These are phyloP conservation scores for Colletotrichum paranaense DNA, from an alignment of 2,329 filamentous ascomycete species.

Conservation along the genomic window DNA sequence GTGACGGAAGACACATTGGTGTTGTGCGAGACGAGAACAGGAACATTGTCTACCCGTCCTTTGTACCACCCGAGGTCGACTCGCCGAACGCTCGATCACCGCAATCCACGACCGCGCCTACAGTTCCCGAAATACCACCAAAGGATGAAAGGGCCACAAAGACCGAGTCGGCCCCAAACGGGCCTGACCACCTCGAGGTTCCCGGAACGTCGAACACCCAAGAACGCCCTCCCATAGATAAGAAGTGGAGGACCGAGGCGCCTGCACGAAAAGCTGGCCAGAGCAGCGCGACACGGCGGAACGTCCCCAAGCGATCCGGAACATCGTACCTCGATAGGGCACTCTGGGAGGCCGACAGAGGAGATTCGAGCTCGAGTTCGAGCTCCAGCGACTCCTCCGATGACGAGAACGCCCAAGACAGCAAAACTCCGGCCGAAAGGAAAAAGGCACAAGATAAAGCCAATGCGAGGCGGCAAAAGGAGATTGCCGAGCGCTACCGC, in stretches of 20 bases:
- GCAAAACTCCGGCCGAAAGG: constrained; percentile 8
- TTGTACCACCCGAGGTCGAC: constrained; percentile 44
- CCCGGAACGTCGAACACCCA: background rate
- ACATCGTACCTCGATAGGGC: constrained; percentile 45
- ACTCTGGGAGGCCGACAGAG: constrained; percentile 37
- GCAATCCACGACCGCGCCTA: constrained; percentile 1
- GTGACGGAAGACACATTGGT: constrained; percentile 41
- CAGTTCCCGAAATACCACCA: background rate
- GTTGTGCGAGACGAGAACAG: constrained; percentile 46
- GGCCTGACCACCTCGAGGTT: background rate
- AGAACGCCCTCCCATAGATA: constrained; percentile 35
- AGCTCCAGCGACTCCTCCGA: constrained; percentile 41
- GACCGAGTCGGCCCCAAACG: constrained; percentile 32
- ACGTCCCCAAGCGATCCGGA: constrained; percentile 39
- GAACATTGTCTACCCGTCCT: constrained; percentile 45
- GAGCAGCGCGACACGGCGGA: constrained; percentile 33
- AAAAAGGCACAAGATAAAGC: background rate
- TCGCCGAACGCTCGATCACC: constrained; percentile 25
- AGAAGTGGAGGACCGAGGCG: constrained; percentile 40
- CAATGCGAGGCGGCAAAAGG: constrained; percentile 22
- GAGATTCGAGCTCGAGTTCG: constrained; percentile 38
- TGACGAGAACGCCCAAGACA: constrained; percentile 34
- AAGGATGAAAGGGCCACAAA: constrained; percentile 14
- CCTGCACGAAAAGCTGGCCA: constrained; percentile 27
- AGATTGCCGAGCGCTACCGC: constrained; percentile 52